Percentiles rank a stretch among this genome's conserved stretches.
These are phyloP conservation scores for Tetrapisispora nanseiensis DNA, from an alignment of 805 yeast species.

Conservation along the genomic window DNA sequence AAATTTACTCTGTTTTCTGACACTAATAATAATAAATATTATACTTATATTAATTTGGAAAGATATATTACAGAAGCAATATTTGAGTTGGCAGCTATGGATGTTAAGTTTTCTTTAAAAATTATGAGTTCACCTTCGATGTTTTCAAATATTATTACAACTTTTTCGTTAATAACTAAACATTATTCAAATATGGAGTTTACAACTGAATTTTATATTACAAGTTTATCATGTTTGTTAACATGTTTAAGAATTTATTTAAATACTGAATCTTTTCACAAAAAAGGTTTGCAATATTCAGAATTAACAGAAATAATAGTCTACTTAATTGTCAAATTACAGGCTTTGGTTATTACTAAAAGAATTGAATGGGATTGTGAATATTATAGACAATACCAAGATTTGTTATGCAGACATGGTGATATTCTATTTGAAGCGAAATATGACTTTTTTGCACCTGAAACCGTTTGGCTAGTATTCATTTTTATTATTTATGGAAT, in stretches of 20 bases:
- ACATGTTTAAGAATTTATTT: conserved; percentile 11
- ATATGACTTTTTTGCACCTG: not conserved
- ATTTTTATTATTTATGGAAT: not conserved
- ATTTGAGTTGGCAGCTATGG: conserved; percentile 3
- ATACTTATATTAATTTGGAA: not conserved
- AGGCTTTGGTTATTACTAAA: not conserved
- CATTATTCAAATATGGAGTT: conserved; percentile 3
- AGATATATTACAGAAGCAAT: not conserved
- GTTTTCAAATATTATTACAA: conserved; percentile 11
- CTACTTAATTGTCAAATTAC: not conserved
- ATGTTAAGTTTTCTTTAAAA: conserved; percentile 5
- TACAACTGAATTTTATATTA: conserved; percentile 18
- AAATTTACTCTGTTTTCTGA: not conserved
- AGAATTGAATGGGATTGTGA: not conserved
- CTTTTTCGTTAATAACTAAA: conserved; percentile 6
- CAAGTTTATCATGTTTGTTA: conserved; percentile 22
- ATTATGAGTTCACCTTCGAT: conserved; percentile 9
- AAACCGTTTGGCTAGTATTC: not conserved
- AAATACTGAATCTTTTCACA: conserved; percentile 1
- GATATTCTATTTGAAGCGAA: not conserved
- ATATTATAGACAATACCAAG: not conserved
- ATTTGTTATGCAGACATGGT: not conserved
- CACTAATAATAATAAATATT: not conserved
- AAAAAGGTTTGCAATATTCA: conserved; percentile 2
- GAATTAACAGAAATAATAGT: conserved; percentile 7